Evolutionary conservation across 192 early-diverging fungal genomes (phyloP).

Genomic region (Linnemannia hyalina): DNA sequence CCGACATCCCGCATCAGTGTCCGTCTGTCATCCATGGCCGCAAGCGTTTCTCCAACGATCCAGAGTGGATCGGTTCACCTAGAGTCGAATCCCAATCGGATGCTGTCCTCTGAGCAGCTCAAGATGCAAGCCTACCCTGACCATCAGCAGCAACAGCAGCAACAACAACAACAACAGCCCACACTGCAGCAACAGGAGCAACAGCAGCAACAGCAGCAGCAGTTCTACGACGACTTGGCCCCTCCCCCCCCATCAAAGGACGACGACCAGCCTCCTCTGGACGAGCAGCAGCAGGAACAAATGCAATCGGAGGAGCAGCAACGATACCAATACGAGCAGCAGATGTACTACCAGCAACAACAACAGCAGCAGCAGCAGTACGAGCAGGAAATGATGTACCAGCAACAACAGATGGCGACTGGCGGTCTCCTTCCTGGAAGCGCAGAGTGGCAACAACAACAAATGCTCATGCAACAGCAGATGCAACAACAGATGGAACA

Average conservation of each 20-base stretch:
- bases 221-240: background rate
- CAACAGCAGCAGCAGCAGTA: conserved; percentile 33
- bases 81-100: conserved; percentile 5
- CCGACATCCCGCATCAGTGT: background rate
- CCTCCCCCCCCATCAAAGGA: background rate
- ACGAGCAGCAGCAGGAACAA: background rate
- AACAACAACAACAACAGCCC: conserved; percentile 15
- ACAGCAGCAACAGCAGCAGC: conserved; percentile 3
- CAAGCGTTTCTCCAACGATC: conserved; percentile 45
- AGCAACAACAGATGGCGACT: conserved; percentile 32
- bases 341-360: conserved; percentile 27
- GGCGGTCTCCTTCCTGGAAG: background rate
- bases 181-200: conserved; percentile 7
- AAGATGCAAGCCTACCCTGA: conserved; percentile 3
- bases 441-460: background rate
- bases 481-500: conserved; percentile 33
- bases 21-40: conserved; percentile 26
- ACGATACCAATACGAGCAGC: conserved; percentile 37
- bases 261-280: background rate
- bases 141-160: conserved; percentile 14
- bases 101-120: conserved; percentile 8
- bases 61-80: conserved; percentile 17
- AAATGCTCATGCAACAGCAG: conserved; percentile 14
- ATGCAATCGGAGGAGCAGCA: conserved; percentile 39
- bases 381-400: conserved; percentile 40